Evolutionary conservation across 2,329 filamentous ascomycete species (phyloP), one percentile per base, ranked within the genome.

Genomic region (Aplosporella prunicola): DNA sequence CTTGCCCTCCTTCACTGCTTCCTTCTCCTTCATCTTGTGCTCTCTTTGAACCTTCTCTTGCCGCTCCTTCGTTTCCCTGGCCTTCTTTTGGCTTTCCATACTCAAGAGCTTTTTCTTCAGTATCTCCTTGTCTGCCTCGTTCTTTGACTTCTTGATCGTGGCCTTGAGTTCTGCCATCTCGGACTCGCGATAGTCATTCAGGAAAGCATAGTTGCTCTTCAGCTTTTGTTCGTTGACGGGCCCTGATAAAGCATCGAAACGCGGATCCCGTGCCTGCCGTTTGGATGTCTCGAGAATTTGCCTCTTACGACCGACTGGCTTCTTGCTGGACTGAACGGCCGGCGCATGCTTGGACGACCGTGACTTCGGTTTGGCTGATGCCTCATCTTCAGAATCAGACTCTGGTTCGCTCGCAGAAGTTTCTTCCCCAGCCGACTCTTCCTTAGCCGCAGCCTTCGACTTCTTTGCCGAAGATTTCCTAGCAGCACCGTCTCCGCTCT

Each of bases 301-400:
- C 35, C 89, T 82, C 52, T 75, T 80, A 39, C 91, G 81, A 2
- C 81, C 80, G 16, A 98, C 91, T 34, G 83, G 81, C 32, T 76
- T 76, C 62, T 89, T 93, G 57, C 82, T 86, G 2, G 86, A 79
- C 55, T 86, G 75, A 42, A 91, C 79, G 28, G 78, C 76, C 0
- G 91, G 91, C 0, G 91, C 91, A 62, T 96, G 87, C 63, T 98
- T 98, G 57, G 76, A 88, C 9, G 76, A 62, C 16, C 80, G 71
- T 16, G 58, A 60, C 35, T 56, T 58, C 31, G 50, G 55, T 28
- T 45, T 53, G 47, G 56, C 57, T 48, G 55, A 51, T 7, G 43
- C 43, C 14, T 51, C 41, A 5, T 54, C 49, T 11, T 40, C 35
- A 9, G 36, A 33, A 5, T 38, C 31, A 7, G 35, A 27, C 5